These are phyloP conservation scores for Pseudognaphalium luteoalbum DNA, from an alignment of 129 eudicot genomes.

Conservation along the genomic window DNA sequence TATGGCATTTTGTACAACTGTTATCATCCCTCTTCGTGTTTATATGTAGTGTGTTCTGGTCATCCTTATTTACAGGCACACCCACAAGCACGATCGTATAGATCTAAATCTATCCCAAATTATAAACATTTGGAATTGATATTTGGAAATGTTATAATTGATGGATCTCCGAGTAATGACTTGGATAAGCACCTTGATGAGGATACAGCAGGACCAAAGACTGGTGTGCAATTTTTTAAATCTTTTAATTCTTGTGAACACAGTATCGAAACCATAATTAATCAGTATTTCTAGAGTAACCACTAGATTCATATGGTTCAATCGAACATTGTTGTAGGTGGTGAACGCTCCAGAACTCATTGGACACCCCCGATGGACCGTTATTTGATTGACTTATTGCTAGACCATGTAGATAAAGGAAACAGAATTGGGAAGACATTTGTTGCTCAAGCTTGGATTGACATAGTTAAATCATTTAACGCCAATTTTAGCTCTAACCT, in stretches of 20 bases:
- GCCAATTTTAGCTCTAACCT: slow-evolving; percentile 41
- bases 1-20: background rate
- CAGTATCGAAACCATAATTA: background rate
- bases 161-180: slow-evolving; percentile 25
- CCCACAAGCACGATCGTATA: slow-evolving; percentile 48
- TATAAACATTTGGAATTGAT: slow-evolving; percentile 43
- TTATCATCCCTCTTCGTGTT: slow-evolving; percentile 2
- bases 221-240: slow-evolving; percentile 36
- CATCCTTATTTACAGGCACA: slow-evolving; percentile 39
- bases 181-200: slow-evolving; percentile 38
- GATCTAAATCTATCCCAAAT: slow-evolving; percentile 42
- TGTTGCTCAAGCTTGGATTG: slow-evolving; percentile 55
- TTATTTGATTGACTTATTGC: slow-evolving; percentile 44
- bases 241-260: background rate
- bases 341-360: slow-evolving; percentile 53
- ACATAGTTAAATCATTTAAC: slow-evolving; percentile 51
- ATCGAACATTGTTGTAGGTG: slow-evolving; percentile 37
- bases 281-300: background rate
- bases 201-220: slow-evolving; percentile 29
- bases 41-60: slow-evolving; percentile 17
- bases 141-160: slow-evolving; percentile 37
- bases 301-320: background rate
- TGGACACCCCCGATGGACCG: slow-evolving; percentile 69
- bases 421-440: slow-evolving; percentile 55
- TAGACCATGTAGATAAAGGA: slow-evolving; percentile 49